phyloP scores from a whole-genome alignment of 768 basidiomycete species.

The Brasilioporus rufonigricans region DNA sequence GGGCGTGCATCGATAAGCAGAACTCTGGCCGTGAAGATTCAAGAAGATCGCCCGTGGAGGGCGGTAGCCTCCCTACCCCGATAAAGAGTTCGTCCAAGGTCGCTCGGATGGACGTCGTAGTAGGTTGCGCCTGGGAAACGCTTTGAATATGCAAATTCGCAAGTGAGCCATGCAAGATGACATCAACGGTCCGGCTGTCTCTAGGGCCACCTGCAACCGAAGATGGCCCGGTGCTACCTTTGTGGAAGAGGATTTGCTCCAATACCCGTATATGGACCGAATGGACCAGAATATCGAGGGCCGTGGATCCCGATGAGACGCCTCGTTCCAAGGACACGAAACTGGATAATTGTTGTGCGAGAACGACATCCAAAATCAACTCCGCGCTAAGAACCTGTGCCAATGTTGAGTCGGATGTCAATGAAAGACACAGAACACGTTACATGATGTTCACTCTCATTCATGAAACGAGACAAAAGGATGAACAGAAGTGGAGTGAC shows the following conservation, averaged over 20 bases:
- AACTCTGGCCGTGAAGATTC: conserved; percentile 18
- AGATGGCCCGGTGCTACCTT: neutral
- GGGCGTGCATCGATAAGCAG: conserved; percentile 13
- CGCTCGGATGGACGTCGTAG: neutral
- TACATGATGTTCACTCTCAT: conserved; percentile 49
- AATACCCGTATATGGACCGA: conserved; percentile 40
- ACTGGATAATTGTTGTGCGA: conserved; percentile 38
- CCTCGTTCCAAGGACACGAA: conserved; percentile 27
- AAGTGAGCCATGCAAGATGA: conserved; percentile 17
- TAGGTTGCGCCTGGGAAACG: neutral
- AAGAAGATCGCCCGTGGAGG: neutral
- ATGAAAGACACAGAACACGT: conserved; percentile 14
- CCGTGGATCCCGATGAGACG: conserved; percentile 14
- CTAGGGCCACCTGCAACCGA: neutral
- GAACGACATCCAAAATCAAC: conserved; percentile 39
- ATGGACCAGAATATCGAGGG: conserved; percentile 44
- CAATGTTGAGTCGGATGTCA: conserved; percentile 6
- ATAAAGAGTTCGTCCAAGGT: conserved; percentile 19
- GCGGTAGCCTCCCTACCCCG: conserved; percentile 8
- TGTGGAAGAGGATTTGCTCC: conserved; percentile 40
- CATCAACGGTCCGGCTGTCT: conserved; percentile 13
- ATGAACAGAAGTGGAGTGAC: conserved; percentile 58
- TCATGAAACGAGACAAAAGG: conserved; percentile 42
- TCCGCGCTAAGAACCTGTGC: conserved; percentile 38
- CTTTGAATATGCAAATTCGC: conserved; percentile 16